Base-by-base conservation (phyloP, 2,329 filamentous ascomycete genomes). In the Colletotrichum tropicicola region DNA sequence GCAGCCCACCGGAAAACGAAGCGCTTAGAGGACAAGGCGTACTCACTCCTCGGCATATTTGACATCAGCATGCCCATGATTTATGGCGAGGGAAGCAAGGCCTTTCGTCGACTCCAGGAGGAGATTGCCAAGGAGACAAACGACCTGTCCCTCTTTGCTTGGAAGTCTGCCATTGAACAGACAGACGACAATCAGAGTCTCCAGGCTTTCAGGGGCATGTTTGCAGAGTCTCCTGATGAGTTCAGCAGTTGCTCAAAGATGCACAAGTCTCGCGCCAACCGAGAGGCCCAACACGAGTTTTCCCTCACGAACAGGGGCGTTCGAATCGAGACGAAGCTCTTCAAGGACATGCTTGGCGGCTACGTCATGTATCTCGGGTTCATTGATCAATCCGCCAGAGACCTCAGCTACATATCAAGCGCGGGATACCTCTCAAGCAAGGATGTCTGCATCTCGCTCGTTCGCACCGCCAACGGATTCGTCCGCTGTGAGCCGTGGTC, bases 21-120 rank as follows among this genome's bases (percentile, higher is more conserved):
- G 1, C 47, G 68, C 4, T 4, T 48, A 51, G 68, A 74, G 44
- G 70, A 75, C 55, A 48, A 61, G 6, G 71, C 72, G 0, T 73
- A 73, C 41, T 71, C 66, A 10, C 55, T 74, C 5, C 51, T 73
- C 10, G 73, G 73, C 9, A 52, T 75, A 5, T 73, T 74, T 27
- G 56, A 61, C 21, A 66, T 74, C 12, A 71, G 67, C n/a, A 73
- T 75, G 70, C 59, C 69, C 5, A 55, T 70, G 19, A 49, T 69
- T 2, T 75, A 74, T 23, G 69, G 73, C 6, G 71, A 74, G 55
- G 70, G 71, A n/a, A 5, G 10, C 28, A 68, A 59, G 15, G 66
- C 70, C 1, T 74, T 72, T 21, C 56, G 65, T 28, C 61, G 71
- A 45, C 12, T 70, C 10, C 66, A 70, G 12, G 27, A 55, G 9